phyloP scores from a whole-genome alignment of 192 early-diverging fungal species.

The Coemansia sp. region DNA sequence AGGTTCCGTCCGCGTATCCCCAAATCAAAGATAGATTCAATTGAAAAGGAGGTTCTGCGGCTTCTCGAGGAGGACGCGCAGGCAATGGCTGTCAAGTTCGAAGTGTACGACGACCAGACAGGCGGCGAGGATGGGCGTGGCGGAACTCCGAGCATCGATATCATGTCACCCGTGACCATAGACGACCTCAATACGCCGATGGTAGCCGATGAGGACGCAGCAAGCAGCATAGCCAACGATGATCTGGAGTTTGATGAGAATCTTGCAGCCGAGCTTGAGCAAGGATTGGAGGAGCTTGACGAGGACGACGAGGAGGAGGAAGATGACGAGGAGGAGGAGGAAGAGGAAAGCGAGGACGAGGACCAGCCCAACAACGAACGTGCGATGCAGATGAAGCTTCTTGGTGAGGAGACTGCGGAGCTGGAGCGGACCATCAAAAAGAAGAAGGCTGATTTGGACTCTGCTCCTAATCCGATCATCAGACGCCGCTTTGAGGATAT shows the following conservation, averaged over 20 bases:
- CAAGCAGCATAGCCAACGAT: conserved; percentile 46
- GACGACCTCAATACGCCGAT: conserved; percentile 40
- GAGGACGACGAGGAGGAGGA: conserved; percentile 19
- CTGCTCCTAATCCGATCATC: conserved; percentile 49
- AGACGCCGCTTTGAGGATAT: conserved; percentile 45
- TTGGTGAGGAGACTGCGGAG: conserved; percentile 46
- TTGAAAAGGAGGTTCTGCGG: conserved; percentile 41
- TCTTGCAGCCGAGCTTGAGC: conserved; percentile 42
- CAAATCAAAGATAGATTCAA: conserved; percentile 22
- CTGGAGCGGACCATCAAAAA: conserved; percentile 36
- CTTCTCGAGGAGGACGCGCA: conserved; percentile 44
- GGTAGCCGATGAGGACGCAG: conserved; percentile 38
- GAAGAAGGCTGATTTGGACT: conserved; percentile 45
- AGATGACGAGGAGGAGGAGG: conserved; percentile 27
- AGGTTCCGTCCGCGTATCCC: conserved; percentile 38
- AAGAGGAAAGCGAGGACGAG: conserved; percentile 24
- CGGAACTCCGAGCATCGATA: conserved; percentile 40
- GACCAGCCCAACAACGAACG: conserved; percentile 42
- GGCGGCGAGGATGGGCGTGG: conserved; percentile 24
- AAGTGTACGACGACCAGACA: conserved; percentile 25
- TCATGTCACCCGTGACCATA: conserved; percentile 44
- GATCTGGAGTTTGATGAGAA: conserved; percentile 48
- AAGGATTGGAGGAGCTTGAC: conserved; percentile 33
- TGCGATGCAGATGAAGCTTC: conserved; percentile 37
- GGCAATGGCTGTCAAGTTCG: conserved; percentile 43